These are phyloP conservation scores for Ustilago loliicola DNA, from an alignment of 1,284 basidiomycete species.

Conservation along the genomic window DNA sequence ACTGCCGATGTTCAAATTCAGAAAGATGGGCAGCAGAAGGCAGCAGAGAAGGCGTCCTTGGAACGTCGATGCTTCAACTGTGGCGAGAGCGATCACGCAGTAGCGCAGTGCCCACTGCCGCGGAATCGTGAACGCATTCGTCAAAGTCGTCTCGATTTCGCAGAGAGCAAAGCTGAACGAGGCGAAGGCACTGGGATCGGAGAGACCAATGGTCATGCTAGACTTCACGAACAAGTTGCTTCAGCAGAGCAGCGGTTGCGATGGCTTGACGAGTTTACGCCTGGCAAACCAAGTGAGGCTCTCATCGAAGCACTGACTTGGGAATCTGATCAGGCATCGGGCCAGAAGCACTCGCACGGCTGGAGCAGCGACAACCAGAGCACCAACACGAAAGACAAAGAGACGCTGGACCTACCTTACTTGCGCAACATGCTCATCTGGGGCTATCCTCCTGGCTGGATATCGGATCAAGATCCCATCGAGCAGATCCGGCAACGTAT, in stretches of 20 bases:
- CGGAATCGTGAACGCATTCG: slow-evolving; percentile 28
- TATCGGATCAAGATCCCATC: slow-evolving; percentile 22
- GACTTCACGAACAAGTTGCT: slow-evolving; percentile 37
- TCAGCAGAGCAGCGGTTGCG: slow-evolving; percentile 23
- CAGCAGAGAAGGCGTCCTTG: not conserved
- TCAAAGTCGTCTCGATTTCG: slow-evolving; percentile 24
- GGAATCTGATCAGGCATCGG: not conserved
- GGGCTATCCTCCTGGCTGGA: slow-evolving; percentile 44
- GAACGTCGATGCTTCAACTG: slow-evolving; percentile 38
- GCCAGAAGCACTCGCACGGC: too few species aligned
- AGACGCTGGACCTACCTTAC: slow-evolving; percentile 15
- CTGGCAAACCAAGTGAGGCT: slow-evolving; percentile 22
- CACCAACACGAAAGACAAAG: not conserved
- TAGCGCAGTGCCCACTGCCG: slow-evolving; percentile 22
- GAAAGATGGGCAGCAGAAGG: not conserved
- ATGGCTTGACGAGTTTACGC: slow-evolving; percentile 25
- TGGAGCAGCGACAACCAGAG: not conserved
- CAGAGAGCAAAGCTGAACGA: slow-evolving; percentile 16
- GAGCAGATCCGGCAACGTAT: slow-evolving; percentile 20
- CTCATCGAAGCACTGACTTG: slow-evolving; percentile 26
- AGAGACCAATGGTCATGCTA: slow-evolving; percentile 18
- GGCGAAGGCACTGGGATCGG: slow-evolving; percentile 8
- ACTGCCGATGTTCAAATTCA: not conserved
- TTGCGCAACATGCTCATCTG: slow-evolving; percentile 35
- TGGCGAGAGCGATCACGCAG: slow-evolving; percentile 23